phyloP scores from a whole-genome alignment of 1,139 yeast genomes.

The Sugiyamaella japonica region DNA sequence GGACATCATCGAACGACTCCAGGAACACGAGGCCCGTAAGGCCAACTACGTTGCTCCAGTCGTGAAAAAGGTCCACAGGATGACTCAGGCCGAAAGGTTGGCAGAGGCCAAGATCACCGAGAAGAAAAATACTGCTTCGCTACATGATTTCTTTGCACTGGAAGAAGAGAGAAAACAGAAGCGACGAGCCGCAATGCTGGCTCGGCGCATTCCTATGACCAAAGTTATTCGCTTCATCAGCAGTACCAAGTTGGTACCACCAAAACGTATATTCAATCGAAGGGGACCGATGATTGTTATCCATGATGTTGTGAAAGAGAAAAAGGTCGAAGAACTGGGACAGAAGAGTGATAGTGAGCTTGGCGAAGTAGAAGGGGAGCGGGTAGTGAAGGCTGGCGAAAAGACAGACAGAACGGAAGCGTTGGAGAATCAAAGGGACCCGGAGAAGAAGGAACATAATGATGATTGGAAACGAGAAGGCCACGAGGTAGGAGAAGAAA shows the following conservation, averaged over 20 bases:
- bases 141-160: constrained; percentile 77
- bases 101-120: constrained; percentile 89
- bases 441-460: not conserved
- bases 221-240: constrained; percentile 57
- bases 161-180: constrained; percentile 78
- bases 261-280: constrained; percentile 29
- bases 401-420: constrained; percentile 9
- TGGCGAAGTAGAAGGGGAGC: no score
- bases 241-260: constrained; percentile 35
- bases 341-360: constrained; percentile 1
- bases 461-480: no score
- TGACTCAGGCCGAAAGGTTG: constrained; percentile 85
- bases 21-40: constrained; percentile 68
- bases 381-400: not conserved
- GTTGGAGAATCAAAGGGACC: constrained; percentile 11
- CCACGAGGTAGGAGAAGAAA: not conserved
- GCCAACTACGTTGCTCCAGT: constrained; percentile 47
- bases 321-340: not conserved
- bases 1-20: constrained; percentile 70
- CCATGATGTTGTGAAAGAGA: constrained; percentile 9
- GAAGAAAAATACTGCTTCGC: constrained; percentile 65
- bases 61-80: constrained; percentile 39
- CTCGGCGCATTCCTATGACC: constrained; percentile 58
- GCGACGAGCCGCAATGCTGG: constrained; percentile 69
- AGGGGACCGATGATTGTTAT: constrained; percentile 23